A percentile compares a stretch with the other conserved stretches of the same genome.
phyloP scores from a whole-genome alignment of 208 protist genomes.

The Wallacemonas rigidus region DNA sequence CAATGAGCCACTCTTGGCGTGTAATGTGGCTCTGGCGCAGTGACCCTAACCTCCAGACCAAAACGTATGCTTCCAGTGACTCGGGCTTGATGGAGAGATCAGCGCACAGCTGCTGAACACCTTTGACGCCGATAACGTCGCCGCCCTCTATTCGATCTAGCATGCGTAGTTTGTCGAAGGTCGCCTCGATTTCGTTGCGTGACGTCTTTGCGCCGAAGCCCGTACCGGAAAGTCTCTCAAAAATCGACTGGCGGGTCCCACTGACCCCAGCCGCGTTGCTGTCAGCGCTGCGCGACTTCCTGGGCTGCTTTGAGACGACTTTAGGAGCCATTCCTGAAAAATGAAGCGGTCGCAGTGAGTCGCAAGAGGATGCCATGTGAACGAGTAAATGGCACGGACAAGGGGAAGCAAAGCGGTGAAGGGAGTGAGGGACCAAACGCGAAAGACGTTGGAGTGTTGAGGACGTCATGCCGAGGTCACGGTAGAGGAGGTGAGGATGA shows the following conservation, averaged over 20 bases:
- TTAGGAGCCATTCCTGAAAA: conserved; percentile 10
- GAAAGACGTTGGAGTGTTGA: too few relatives aligned
- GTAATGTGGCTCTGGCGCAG: conserved; percentile 51
- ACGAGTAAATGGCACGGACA: too few relatives aligned
- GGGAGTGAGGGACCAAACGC: too few relatives aligned
- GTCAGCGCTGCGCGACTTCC: conserved; percentile 10
- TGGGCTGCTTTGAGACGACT: conserved; percentile 1
- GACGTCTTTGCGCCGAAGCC: neutral
- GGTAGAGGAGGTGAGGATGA: too few relatives aligned
- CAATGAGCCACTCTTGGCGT: conserved; percentile 68
- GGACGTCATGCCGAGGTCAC: too few relatives aligned
- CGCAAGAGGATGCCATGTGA: too few relatives aligned
- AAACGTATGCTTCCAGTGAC: conserved; percentile 64
- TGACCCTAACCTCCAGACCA: conserved; percentile 80
- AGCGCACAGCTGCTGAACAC: conserved; percentile 54
- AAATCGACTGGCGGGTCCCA: neutral
- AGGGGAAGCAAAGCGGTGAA: too few relatives aligned
- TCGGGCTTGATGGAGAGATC: conserved; percentile 45
- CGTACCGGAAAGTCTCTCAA: neutral
- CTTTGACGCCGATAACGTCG: conserved; percentile 56
- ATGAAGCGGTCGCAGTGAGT: too few relatives aligned
- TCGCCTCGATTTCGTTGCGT: conserved; percentile 58
- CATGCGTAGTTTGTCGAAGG: conserved; percentile 54
- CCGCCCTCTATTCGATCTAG: conserved; percentile 43
- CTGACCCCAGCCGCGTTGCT: neutral